Percentiles rank a stretch among this genome's conserved stretches.
Evolutionary conservation across 768 basidiomycete species (phyloP).

Genomic region (Serendipita sp.): DNA sequence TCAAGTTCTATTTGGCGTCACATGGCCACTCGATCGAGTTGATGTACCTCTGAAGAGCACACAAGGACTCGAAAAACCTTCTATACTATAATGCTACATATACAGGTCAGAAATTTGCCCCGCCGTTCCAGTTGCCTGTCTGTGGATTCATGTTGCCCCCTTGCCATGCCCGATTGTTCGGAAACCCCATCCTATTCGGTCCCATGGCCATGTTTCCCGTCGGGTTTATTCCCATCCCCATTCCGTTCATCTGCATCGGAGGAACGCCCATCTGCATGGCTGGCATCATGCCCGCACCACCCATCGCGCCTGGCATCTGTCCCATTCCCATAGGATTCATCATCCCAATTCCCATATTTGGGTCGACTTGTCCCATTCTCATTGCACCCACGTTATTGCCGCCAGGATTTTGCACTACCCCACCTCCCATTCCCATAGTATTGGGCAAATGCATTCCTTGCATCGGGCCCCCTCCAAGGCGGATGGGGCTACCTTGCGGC

Average conservation of each 20-base stretch:
- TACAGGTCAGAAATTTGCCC: background rate
- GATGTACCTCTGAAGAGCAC: background rate
- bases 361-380: background rate
- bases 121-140: background rate
- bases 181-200: background rate
- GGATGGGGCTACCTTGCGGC: background rate
- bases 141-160: constrained; percentile 1
- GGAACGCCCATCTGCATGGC: background rate
- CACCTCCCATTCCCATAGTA: constrained; percentile 6
- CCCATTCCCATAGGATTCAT: constrained; percentile 14
- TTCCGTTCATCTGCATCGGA: constrained; percentile 7
- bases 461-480: background rate
- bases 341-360: constrained; percentile 7
- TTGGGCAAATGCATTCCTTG: background rate
- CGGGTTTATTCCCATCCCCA: constrained; percentile 15
- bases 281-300: constrained; percentile 12
- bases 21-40: background rate
- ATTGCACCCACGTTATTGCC: constrained; percentile 10
- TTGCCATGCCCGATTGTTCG: background rate
- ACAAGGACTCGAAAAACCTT: background rate
- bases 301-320: constrained; percentile 10
- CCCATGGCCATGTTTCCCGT: constrained; percentile 5
- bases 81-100: background rate
- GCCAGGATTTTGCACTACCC: background rate
- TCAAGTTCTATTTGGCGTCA: no score